Conservation (phyloP, 2,329 filamentous ascomycete species). For the Talaromyces sp. region DNA sequence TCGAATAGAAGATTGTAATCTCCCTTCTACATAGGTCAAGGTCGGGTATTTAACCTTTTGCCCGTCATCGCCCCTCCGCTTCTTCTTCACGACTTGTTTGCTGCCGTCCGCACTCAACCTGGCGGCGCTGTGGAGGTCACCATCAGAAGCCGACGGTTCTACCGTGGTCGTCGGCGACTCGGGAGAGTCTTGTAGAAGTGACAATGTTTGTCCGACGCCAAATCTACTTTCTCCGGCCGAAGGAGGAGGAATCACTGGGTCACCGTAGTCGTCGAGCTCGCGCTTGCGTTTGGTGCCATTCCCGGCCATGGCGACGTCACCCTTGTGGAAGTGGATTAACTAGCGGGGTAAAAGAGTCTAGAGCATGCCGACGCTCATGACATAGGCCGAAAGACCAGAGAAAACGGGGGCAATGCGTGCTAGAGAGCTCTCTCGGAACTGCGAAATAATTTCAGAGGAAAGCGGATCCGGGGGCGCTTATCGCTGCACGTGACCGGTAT, state of each 20-base stretch:
- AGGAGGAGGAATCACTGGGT: conserved; percentile 15
- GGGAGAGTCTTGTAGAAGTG: conserved; percentile 23
- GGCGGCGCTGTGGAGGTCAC: neutral
- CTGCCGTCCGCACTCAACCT: neutral
- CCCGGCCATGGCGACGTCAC: neutral
- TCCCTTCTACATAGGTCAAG: conserved; percentile 51
- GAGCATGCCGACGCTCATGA: neutral
- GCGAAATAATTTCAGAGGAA: neutral
- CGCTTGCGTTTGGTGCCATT: conserved; percentile 31
- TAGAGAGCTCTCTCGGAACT: neutral
- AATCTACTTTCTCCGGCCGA: conserved; percentile 16
- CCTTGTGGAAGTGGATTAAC: neutral
- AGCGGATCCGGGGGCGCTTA: neutral
- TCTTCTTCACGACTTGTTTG: conserved; percentile 14
- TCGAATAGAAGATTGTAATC: conserved; percentile 52
- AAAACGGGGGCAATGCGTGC: neutral
- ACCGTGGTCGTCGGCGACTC: conserved; percentile 11
- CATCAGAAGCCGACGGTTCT: conserved; percentile 1
- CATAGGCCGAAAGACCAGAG: neutral
- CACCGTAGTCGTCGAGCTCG: conserved; percentile 20
- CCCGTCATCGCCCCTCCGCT: conserved; percentile 33
- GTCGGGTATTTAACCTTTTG: conserved; percentile 49
- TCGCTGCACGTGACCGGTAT: neutral
- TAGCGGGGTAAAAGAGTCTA: neutral
- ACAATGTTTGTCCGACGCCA: conserved; percentile 29